Conservation (phyloP, 192 early-diverging fungal species). For the Jimgerdemannia flammicorona region DNA sequence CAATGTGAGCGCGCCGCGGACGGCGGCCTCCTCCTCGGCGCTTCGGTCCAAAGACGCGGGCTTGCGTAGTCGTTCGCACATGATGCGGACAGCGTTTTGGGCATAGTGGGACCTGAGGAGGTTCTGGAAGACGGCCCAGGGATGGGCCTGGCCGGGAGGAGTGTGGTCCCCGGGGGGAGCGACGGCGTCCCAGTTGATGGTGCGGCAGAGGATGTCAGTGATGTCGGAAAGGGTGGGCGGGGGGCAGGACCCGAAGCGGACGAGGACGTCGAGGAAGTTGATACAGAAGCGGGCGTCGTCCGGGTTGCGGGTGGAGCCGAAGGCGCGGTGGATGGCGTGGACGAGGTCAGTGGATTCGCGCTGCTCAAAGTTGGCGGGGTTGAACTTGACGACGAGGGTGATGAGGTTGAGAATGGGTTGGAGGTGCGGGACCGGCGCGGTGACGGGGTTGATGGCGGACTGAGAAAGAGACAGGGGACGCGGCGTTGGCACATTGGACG, state of each 20-base stretch:
- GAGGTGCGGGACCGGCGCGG: slow-evolving; percentile 32
- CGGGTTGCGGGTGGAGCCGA: slow-evolving; percentile 30
- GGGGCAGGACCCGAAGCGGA: slow-evolving; percentile 52
- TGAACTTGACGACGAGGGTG: slow-evolving; percentile 47
- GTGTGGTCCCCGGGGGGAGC: not conserved
- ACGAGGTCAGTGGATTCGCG: slow-evolving; percentile 44
- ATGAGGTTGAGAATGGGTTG: slow-evolving; percentile 45
- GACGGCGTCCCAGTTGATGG: slow-evolving; percentile 17
- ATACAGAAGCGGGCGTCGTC: slow-evolving; percentile 41
- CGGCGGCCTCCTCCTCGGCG: slow-evolving; percentile 15
- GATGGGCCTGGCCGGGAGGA: not conserved
- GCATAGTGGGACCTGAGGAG: slow-evolving; percentile 60
- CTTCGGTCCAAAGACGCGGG: not conserved
- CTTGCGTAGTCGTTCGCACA: slow-evolving; percentile 50
- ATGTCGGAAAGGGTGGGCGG: slow-evolving; percentile 37
- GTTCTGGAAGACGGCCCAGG: slow-evolving; percentile 60
- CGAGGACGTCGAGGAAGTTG: slow-evolving; percentile 50
- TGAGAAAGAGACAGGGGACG: slow-evolving; percentile 1
- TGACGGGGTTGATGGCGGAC: not conserved
- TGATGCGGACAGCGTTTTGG: slow-evolving; percentile 46
- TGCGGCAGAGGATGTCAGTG: slow-evolving; percentile 47
- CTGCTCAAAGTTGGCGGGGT: slow-evolving; percentile 55
- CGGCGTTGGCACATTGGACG: not conserved
- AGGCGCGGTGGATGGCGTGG: slow-evolving; percentile 38
- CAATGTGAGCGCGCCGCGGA: slow-evolving; percentile 54